phyloP scores from a whole-genome alignment of 495 filamentous ascomycete species.

The Xylaria nigripes region DNA sequence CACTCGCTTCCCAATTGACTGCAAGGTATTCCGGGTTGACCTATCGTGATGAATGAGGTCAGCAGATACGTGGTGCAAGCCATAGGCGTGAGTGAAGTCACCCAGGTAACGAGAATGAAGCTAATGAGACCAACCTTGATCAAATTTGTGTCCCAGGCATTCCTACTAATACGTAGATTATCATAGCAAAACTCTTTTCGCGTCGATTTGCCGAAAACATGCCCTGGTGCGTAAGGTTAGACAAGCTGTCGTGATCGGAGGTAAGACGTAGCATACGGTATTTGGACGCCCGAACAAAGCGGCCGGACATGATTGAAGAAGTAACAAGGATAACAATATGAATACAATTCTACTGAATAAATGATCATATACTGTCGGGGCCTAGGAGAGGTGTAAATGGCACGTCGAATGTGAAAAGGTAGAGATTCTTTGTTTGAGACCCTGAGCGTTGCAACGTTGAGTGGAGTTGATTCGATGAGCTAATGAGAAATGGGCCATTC shows the following conservation, averaged over 20 bases:
- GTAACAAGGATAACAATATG: background rate
- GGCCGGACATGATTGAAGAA: conserved; percentile 66
- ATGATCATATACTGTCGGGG: background rate
- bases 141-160: conserved; percentile 98
- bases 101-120: background rate
- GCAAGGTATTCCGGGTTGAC: conserved; percentile 92
- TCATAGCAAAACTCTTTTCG: conserved; percentile 93
- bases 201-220: conserved; percentile 92
- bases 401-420: conserved; percentile 1
- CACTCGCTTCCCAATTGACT: conserved; percentile 97
- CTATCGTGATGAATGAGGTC: conserved; percentile 37
- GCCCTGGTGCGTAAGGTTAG: conserved; percentile 52
- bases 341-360: background rate
- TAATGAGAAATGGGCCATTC: background rate
- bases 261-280: conserved; percentile 65
- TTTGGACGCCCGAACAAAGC: conserved; percentile 97
- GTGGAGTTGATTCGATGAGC: conserved; percentile 6
- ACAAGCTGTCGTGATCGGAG: conserved; percentile 21
- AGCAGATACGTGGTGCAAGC: conserved; percentile 16
- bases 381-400: background rate
- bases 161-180: conserved; percentile 86
- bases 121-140: conserved; percentile 60
- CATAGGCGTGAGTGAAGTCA: background rate
- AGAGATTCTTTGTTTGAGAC: background rate
- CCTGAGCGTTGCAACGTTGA: background rate